phyloP scores from a whole-genome alignment of 2,329 filamentous ascomycete species.

The Neonectria sp. region DNA sequence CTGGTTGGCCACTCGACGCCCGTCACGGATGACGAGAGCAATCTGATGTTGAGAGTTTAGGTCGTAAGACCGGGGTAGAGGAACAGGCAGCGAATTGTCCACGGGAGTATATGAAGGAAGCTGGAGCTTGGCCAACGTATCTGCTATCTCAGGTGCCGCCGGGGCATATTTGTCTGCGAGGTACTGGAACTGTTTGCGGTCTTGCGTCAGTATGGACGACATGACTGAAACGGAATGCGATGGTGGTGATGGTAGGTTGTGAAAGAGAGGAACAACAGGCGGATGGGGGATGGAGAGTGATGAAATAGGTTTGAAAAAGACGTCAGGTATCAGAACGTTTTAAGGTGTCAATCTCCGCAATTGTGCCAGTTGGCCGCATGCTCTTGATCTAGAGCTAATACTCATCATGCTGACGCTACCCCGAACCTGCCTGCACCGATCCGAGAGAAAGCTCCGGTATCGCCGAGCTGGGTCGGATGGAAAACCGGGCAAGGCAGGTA shows the following conservation, averaged over 20 bases:
- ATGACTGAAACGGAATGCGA: slow-evolving; percentile 23
- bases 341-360: slow-evolving; percentile 72
- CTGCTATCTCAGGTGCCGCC: slow-evolving; percentile 75
- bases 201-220: slow-evolving; percentile 43
- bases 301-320: slow-evolving; percentile 19
- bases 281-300: slow-evolving; percentile 23
- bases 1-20: slow-evolving; percentile 70
- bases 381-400: slow-evolving; percentile 91
- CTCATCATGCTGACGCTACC: slow-evolving; percentile 56
- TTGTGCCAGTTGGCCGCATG: slow-evolving; percentile 64
- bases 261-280: neutral
- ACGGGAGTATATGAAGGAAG: slow-evolving; percentile 69
- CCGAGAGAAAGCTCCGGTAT: slow-evolving; percentile 42
- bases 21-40: slow-evolving; percentile 75
- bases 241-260: neutral
- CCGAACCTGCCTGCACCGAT: slow-evolving; percentile 20
- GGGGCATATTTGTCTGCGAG: slow-evolving; percentile 79
- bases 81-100: slow-evolving; percentile 66
- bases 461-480: slow-evolving; percentile 38
- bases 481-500: slow-evolving; percentile 22
- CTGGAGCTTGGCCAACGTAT: slow-evolving; percentile 77
- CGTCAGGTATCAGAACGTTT: slow-evolving; percentile 58
- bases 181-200: slow-evolving; percentile 69
- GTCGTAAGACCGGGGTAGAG: slow-evolving; percentile 65
- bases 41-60: slow-evolving; percentile 66